phyloP scores from a whole-genome alignment of 2,329 filamentous ascomycete species.

The Fusarium tricinctum region DNA sequence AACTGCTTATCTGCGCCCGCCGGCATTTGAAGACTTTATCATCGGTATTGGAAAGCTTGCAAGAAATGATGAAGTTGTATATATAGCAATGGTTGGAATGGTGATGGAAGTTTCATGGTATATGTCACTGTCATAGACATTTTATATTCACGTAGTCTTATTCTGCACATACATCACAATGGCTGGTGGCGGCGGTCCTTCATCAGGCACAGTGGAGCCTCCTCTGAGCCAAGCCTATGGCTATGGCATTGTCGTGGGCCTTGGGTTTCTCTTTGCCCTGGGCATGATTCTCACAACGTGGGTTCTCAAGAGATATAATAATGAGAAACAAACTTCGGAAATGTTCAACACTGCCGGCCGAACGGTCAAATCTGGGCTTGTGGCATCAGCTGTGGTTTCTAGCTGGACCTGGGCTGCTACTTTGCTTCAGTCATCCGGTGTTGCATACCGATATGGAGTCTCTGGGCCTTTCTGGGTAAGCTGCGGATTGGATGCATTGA shows the following conservation, averaged over 20 bases:
- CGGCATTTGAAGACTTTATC: conserved; percentile 13
- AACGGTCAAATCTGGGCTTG: conserved; percentile 89
- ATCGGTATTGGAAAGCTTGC: conserved; percentile 4
- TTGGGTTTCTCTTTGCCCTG: conserved; percentile 80
- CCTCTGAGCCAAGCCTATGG: conserved; percentile 73
- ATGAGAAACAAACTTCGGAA: conserved; percentile 87
- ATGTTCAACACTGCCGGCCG: conserved; percentile 92
- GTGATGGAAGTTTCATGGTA: accelerated
- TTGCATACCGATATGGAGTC: conserved; percentile 84
- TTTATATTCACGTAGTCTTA: background rate
- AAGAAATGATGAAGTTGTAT: conserved; percentile 2
- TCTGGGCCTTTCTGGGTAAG: conserved; percentile 67
- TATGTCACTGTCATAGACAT: conserved; percentile 8
- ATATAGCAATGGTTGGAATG: background rate
- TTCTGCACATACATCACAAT: conserved; percentile 23
- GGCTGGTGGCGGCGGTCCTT: conserved; percentile 39
- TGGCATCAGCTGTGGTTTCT: conserved; percentile 90
- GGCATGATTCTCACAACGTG: conserved; percentile 65
- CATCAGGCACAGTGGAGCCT: conserved; percentile 38
- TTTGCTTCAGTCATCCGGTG: conserved; percentile 81
- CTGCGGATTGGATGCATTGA: accelerated
- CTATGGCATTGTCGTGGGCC: conserved; percentile 82
- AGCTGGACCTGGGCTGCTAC: conserved; percentile 96
- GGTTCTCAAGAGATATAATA: conserved; percentile 55
- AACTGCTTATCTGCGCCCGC: conserved; percentile 33